Evolutionary conservation across 2,329 filamentous ascomycete species (phyloP), one percentile per base, ranked within the genome.

Genomic region (Fusarium nelsonii): DNA sequence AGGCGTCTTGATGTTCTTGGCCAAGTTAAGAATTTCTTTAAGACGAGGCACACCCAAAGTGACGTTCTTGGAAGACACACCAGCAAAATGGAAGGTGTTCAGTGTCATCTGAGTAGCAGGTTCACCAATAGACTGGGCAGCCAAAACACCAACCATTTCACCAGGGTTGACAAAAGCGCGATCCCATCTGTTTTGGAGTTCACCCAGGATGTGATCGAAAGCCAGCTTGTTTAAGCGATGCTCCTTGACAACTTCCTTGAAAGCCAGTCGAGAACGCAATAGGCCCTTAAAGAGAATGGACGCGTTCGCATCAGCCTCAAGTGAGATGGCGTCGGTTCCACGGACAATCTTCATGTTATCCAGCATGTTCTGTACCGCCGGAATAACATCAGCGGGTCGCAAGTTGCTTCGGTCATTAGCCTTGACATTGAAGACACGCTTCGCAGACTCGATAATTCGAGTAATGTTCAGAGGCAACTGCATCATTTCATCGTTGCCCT

Each of bases 31-130:
- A 89, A 99, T 99, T 84, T 99, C 96, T 87, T 99, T 99, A 50
- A 99, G 88, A 90, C 96, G 95, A 43, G 96, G 96, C 43, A 99
- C 96, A 93, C 96, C 96, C 49, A 99, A 90, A 1, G 96, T 99
- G 57, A 99, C 95, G 86, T 99, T 99, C 91, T 99, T 99, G 26
- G 95, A 97, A 37, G 97, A 97, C 65, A 99, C 94, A 97, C 96
- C 96, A 80, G 96, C 94, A 80, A 99, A 99, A 86, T 99, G 96
- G 91, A 99, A 99, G 26, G 96, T 99, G 84, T 99, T 99, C 65
- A 99, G 84, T 2, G 96, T 99, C 96, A 99, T 99, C 85, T 99
- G 96, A 2, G 96, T 99, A 23, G 96, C 97, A 40, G 96, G 96
- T 81, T 99, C 96, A 83, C 96, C 96, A 78, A 99, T 99, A 33